Conservation (phyloP, 2,329 filamentous ascomycete genomes). For the Claviceps humidiphila region DNA sequence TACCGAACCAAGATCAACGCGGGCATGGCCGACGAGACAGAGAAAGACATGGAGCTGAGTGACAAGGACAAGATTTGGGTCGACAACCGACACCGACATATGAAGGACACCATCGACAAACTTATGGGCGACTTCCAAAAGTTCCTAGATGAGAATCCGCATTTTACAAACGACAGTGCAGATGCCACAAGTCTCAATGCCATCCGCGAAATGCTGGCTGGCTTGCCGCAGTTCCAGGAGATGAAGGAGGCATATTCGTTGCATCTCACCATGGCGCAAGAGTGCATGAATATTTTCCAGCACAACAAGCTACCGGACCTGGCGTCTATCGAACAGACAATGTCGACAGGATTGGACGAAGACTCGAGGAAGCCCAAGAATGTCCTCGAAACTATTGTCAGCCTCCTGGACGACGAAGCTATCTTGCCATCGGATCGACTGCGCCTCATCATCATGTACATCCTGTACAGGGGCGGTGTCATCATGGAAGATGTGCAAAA, state of each 20-base stretch:
- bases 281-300: constrained; percentile 91
- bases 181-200: constrained; percentile 69
- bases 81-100: constrained; percentile 85
- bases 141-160: constrained; percentile 81
- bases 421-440: constrained; percentile 62
- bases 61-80: constrained; percentile 94
- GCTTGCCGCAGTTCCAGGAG: constrained; percentile 84
- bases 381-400: constrained; percentile 70
- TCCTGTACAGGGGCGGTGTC: constrained; percentile 76
- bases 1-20: constrained; percentile 73
- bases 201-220: constrained; percentile 95
- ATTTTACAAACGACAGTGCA: constrained; percentile 62
- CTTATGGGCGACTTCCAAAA: constrained; percentile 85
- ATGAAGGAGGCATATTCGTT: constrained; percentile 92
- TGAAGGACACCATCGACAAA: constrained; percentile 95
- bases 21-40: constrained; percentile 53
- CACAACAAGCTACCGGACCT: constrained; percentile 74
- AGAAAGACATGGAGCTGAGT: constrained; percentile 81
- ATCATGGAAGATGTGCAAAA: constrained; percentile 73
- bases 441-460: constrained; percentile 72
- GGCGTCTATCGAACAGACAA: constrained; percentile 75
- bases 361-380: constrained; percentile 86
- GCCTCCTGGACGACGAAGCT: constrained; percentile 74
- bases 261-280: constrained; percentile 91
- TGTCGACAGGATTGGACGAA: constrained; percentile 87